phyloP scores from a whole-genome alignment of 1,139 yeast species.

The Magnusiomyces ingens region DNA sequence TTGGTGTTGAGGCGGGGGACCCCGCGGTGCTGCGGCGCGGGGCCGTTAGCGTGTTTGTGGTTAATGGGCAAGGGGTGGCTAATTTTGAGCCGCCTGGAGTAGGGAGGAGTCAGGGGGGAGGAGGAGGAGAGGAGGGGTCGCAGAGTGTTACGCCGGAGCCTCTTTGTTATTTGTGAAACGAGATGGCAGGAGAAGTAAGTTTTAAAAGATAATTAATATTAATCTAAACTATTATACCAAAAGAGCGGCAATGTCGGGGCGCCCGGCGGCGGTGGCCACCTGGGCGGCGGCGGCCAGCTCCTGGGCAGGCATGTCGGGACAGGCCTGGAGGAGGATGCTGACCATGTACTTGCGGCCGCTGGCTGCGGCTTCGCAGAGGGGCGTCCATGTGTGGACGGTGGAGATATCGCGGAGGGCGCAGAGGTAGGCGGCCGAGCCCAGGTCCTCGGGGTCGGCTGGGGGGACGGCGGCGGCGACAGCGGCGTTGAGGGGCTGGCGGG shows the following conservation, averaged over 20 bases:
- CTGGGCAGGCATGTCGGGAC: constrained; percentile 15
- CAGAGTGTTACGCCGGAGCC: neutral
- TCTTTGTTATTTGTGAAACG: neutral
- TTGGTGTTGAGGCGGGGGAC: neutral
- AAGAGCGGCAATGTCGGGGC: neutral
- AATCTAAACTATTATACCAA: too few species aligned
- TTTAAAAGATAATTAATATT: too few species aligned
- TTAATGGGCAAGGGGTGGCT: neutral
- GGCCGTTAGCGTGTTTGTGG: neutral
- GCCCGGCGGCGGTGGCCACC: neutral
- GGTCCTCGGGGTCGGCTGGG: constrained; percentile 3
- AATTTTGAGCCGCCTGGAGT: neutral
- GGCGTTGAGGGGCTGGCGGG: neutral
- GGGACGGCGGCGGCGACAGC: neutral
- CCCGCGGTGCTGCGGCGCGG: neutral
- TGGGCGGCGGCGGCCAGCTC: constrained; percentile 10
- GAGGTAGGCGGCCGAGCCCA: constrained; percentile 2
- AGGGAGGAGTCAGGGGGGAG: neutral
- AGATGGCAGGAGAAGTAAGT: neutral
- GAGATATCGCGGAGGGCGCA: neutral
- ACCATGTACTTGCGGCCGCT: constrained; percentile 18
- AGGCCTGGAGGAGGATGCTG: constrained; percentile 15
- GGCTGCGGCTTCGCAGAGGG: constrained; percentile 20
- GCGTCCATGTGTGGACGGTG: constrained; percentile 17
- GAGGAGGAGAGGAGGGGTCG: neutral